These are phyloP conservation scores for Macroventuria anomochaeta DNA, from an alignment of 2,329 filamentous ascomycete species.

Conservation along the genomic window DNA sequence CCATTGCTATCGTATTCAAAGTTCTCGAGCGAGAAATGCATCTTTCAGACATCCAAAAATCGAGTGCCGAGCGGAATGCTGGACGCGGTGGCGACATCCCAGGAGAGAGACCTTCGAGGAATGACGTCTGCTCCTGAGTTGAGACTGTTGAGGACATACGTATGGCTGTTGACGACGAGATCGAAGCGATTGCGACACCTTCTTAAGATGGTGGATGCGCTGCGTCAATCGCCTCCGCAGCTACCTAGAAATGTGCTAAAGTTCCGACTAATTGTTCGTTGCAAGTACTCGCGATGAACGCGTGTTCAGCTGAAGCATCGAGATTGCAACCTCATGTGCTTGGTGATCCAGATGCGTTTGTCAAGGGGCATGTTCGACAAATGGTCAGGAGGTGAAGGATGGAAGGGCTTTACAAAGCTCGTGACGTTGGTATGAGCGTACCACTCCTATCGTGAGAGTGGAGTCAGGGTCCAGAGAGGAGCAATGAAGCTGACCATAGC, in stretches of 20 bases:
- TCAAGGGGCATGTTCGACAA: not conserved
- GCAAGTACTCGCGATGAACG: not conserved
- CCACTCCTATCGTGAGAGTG: not conserved
- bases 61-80: too few species aligned
- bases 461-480: not conserved
- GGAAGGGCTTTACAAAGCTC: not conserved
- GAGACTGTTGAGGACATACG: not conserved
- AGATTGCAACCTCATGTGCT: not conserved
- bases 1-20: too few species aligned
- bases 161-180: not conserved
- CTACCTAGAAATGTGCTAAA: too few species aligned
- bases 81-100: too few species aligned
- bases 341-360: not conserved
- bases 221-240: not conserved
- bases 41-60: too few species aligned
- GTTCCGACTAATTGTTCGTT: not conserved
- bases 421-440: slow-evolving; percentile 12
- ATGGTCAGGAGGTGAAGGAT: not conserved
- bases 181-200: not conserved
- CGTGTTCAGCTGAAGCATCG: too few species aligned
- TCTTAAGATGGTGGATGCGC: not conserved
- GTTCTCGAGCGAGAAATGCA: too few species aligned
- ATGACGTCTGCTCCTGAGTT: too few species aligned
- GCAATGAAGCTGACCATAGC: slow-evolving; percentile 7
- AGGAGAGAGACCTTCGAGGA: too few species aligned